Percentiles rank a stretch among this genome's conserved stretches.
These are phyloP conservation scores for Clathrospora elynae DNA, from an alignment of 2,329 filamentous ascomycete genomes.

Conservation along the genomic window DNA sequence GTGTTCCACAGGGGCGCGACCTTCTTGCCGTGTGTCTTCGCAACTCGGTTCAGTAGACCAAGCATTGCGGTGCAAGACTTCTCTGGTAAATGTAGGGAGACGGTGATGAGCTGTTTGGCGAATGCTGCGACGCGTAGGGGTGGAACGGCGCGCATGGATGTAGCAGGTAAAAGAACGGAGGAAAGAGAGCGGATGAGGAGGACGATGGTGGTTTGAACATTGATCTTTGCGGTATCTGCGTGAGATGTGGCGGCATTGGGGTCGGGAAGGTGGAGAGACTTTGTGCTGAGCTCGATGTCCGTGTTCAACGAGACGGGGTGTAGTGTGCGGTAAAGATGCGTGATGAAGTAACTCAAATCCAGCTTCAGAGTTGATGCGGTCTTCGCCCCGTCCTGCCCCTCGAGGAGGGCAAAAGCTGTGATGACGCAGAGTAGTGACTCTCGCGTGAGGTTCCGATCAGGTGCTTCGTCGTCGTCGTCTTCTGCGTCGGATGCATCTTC, in stretches of 20 bases:
- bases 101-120: slow-evolving; percentile 84
- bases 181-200: slow-evolving; percentile 86
- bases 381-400: slow-evolving; percentile 89
- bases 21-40: slow-evolving; percentile 80
- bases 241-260: slow-evolving; percentile 58
- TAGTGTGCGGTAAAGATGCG: slow-evolving; percentile 87
- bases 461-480: slow-evolving; percentile 52
- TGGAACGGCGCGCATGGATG: slow-evolving; percentile 74
- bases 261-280: slow-evolving; percentile 72
- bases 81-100: slow-evolving; percentile 84
- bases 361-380: slow-evolving; percentile 80
- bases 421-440: slow-evolving; percentile 93
- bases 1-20: slow-evolving; percentile 89
- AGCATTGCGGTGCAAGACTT: slow-evolving; percentile 83
- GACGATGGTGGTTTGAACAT: slow-evolving; percentile 92
- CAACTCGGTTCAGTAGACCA: slow-evolving; percentile 76
- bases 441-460: slow-evolving; percentile 72
- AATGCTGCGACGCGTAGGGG: slow-evolving; percentile 89
- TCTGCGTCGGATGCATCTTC: slow-evolving; percentile 58
- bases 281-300: slow-evolving; percentile 81
- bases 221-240: slow-evolving; percentile 71
- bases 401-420: slow-evolving; percentile 93
- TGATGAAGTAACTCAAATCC: slow-evolving; percentile 93
- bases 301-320: slow-evolving; percentile 78
- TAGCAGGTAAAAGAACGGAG: slow-evolving; percentile 76